These are phyloP conservation scores for Linnemannia schmuckeri DNA, from an alignment of 192 early-diverging fungal genomes.

Conservation along the genomic window DNA sequence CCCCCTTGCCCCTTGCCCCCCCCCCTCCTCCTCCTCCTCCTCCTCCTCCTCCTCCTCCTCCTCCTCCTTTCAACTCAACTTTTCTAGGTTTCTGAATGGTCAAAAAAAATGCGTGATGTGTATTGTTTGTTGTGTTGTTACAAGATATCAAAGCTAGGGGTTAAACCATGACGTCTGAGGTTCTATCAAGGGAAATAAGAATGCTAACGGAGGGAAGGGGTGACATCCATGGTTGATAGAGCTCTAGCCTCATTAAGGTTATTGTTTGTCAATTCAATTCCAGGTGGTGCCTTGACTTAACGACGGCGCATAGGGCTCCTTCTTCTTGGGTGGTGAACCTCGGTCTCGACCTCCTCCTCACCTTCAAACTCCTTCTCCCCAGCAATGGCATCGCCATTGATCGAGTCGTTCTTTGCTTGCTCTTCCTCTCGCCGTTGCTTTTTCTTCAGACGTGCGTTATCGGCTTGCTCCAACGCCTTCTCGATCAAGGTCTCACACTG, in stretches of 20 bases:
- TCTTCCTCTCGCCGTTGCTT: conserved; percentile 5
- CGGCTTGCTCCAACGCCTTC: conserved; percentile 20
- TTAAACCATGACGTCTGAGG: background rate
- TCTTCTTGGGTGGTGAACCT: background rate
- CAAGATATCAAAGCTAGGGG: background rate
- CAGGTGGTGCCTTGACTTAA: background rate
- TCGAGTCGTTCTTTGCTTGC: background rate
- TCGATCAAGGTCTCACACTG: conserved; percentile 41
- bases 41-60: background rate
- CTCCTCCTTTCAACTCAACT: background rate
- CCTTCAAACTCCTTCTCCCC: background rate
- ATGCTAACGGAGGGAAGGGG: background rate
- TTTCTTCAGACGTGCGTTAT: conserved; percentile 50
- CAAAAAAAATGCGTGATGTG: background rate
- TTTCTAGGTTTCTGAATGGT: too few relatives aligned
- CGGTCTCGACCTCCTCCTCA: background rate
- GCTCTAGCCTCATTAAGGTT: background rate
- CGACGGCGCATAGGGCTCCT: background rate
- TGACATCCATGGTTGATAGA: background rate
- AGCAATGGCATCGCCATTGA: background rate
- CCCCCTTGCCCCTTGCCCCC: background rate
- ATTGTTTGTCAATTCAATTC: too few relatives aligned
- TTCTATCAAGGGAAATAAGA: background rate
- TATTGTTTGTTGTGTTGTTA: background rate
- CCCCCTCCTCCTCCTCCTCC: background rate